phyloP scores from a whole-genome alignment of 768 basidiomycete genomes.

The Hysterangium stoloniferum region DNA sequence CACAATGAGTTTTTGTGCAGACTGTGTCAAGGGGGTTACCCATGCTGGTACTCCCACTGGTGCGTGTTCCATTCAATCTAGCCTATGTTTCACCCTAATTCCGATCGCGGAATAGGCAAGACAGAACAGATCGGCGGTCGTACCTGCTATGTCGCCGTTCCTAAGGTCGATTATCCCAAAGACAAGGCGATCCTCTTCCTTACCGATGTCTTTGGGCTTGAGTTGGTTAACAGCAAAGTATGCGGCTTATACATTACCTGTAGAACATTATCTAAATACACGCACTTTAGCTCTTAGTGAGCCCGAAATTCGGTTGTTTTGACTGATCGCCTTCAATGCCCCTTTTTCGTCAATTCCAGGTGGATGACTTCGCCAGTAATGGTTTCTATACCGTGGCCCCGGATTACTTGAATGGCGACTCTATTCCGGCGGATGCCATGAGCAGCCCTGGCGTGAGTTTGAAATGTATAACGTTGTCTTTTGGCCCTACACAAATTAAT shows the following conservation, averaged over 20 bases:
- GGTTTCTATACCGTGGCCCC: constrained; percentile 30
- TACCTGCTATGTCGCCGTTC: constrained; percentile 45
- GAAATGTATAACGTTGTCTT: constrained; percentile 2
- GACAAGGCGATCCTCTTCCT: constrained; percentile 51
- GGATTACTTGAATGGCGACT: constrained; percentile 32
- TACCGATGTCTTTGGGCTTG: constrained; percentile 44
- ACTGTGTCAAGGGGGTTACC: constrained; percentile 45
- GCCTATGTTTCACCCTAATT: not conserved
- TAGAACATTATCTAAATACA: not conserved
- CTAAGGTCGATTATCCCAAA: constrained; percentile 40
- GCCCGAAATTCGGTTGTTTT: too few relatives aligned
- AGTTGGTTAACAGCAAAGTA: constrained; percentile 40
- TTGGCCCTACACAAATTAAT: not conserved
- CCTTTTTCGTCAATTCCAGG: constrained; percentile 20
- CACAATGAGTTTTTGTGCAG: constrained; percentile 46
- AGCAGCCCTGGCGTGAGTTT: constrained; percentile 4
- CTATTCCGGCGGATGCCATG: constrained; percentile 21
- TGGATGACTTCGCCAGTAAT: constrained; percentile 36
- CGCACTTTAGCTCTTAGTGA: too few relatives aligned
- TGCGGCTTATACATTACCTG: not conserved
- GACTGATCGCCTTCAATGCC: not conserved
- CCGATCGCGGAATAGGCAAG: constrained; percentile 30
- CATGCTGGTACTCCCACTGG: constrained; percentile 31
- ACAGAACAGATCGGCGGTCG: constrained; percentile 41
- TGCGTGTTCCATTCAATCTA: constrained; percentile 11